Evolutionary conservation across 208 protist species (phyloP), one percentile per base, ranked within the genome.

Genomic region (Strigomonas galati): DNA sequence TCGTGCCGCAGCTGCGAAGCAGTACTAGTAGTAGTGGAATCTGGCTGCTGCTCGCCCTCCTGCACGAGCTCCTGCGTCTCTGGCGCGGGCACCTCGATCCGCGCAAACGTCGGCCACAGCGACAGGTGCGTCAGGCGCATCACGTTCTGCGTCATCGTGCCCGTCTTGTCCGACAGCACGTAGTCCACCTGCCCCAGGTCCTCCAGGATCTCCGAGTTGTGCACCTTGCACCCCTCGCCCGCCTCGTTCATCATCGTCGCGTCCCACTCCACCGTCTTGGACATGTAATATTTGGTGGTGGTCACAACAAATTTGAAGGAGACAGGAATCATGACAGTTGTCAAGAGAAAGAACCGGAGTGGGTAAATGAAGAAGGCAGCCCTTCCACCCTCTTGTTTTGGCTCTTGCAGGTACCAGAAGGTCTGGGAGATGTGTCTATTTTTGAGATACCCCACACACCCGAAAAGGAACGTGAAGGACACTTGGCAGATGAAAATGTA

Each of bases 301-400:
- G 98, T 95, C 14, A 97, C 77, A 28, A 93, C 94, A 58, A 98
- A 97, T 70, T 99, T 98, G 59, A 99, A 94, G 23, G 94, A 98
- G 15, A 98, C 91, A 7, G 97, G 97, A 49, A 98, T 98, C 84
- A 99, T 98, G 17, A 97, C 87, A n/a, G 92, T 96, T n/a, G 90
- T 98, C 1, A 98, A 70, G 3, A 98, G 79, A 46, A 98, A 93
- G 56, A 98, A 98, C 32, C 95, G 88, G 21, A 98, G 68, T 10
- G 91, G 81, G 67, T 97, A 97, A 31, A 97, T 91, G 14, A 95
- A 2, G 7, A 86, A 74, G 6, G 86, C 60, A 24, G 54, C 68
- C 3, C 32, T 58, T 0, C 46, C 44, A 21, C 21, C 10, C 55
- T 90, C 79, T 58, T 26, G 74, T 0, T 48, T 43, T 14, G 82